Conservation (phyloP, 495 filamentous ascomycete species). For the Venustampulla echinocandica region DNA sequence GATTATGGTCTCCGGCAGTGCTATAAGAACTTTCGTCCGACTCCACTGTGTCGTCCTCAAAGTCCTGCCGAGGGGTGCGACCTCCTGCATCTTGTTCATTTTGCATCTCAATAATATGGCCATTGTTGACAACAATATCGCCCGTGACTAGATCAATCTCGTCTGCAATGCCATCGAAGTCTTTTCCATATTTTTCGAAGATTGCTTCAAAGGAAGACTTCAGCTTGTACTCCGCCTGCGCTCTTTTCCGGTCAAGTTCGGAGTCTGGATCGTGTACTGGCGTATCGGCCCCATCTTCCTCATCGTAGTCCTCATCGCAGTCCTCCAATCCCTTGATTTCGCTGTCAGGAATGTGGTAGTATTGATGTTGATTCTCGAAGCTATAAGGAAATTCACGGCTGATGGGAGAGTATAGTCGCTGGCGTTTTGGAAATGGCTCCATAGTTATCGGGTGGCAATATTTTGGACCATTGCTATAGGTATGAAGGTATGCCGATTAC, state of each 20-base stretch:
- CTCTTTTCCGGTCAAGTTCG: constrained; percentile 42
- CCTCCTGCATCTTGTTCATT: constrained; percentile 40
- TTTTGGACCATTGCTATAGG: too few species aligned
- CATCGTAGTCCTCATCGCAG: constrained; percentile 26
- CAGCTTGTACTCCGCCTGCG: constrained; percentile 55
- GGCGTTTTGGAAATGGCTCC: constrained; percentile 51
- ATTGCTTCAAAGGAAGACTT: constrained; percentile 79
- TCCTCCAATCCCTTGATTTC: constrained; percentile 19
- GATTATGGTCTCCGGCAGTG: neutral
- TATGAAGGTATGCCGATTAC: too few species aligned
- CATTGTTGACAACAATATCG: constrained; percentile 77
- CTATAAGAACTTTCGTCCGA: constrained; percentile 20
- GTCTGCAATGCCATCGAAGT: constrained; percentile 74
- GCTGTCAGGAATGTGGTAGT: constrained; percentile 5
- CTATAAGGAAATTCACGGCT: constrained; percentile 7
- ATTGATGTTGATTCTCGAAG: constrained; percentile 9
- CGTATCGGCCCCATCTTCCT: constrained; percentile 36
- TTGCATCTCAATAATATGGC: constrained; percentile 58
- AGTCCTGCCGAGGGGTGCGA: constrained; percentile 6
- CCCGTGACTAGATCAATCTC: constrained; percentile 74
- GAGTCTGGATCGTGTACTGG: constrained; percentile 37
- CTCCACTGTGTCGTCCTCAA: constrained; percentile 7
- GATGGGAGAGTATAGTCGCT: constrained; percentile 35
- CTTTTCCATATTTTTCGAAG: constrained; percentile 75
- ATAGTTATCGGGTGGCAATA: constrained; percentile 29